Evolutionary conservation across 176 grass and related monocot species (phyloP), one percentile per base, ranked within the genome.

Genomic region (Triticum dicoccoides): DNA sequence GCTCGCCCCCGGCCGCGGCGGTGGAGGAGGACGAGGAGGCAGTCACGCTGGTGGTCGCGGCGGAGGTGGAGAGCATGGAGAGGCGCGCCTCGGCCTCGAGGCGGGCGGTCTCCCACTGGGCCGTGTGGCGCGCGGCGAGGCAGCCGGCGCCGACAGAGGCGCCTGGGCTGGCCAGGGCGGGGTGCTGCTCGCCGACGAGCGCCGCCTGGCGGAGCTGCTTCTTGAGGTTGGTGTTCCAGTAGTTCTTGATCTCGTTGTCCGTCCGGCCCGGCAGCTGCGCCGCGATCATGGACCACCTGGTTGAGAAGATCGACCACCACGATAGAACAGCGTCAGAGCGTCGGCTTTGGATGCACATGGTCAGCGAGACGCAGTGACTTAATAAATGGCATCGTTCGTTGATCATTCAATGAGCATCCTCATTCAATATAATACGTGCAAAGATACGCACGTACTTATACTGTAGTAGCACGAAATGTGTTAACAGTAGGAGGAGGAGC

Each of bases 181-280:
- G 84, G 17, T 76, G 84, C 20, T 82, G 74, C 37, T 79, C 87
- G 8, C 78, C 79, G 51, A 58, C 70, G n/a, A 80, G 66, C 39
- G 89, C 79, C 82, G 91, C 89, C 45, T 81, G 87, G 21, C 88
- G 88, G 61, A 95, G 90, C 51, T 92, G 88, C 85, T 94, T 95
- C 93, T 98, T 98, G 67, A 98, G 91, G 88, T 96, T 92, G 38
- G 93, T 91, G 91, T 98, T 98, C 96, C 96, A 95, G 88, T 94
- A 98, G 88, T 98, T 98, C 91, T 98, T 98, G 92, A 98, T 95
- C 91, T 95, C 96, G 69, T 95, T 95, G 74, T 94, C 93, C 61
- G 93, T 95, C 92, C 95, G 90, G 12, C 95, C 93, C 0, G 95
- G 93, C 72, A 98, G 83, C 81, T 95, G 93, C 54, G 96, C 91